phyloP scores from a whole-genome alignment of 805 yeast species.

The Deakozyma indianensis region DNA sequence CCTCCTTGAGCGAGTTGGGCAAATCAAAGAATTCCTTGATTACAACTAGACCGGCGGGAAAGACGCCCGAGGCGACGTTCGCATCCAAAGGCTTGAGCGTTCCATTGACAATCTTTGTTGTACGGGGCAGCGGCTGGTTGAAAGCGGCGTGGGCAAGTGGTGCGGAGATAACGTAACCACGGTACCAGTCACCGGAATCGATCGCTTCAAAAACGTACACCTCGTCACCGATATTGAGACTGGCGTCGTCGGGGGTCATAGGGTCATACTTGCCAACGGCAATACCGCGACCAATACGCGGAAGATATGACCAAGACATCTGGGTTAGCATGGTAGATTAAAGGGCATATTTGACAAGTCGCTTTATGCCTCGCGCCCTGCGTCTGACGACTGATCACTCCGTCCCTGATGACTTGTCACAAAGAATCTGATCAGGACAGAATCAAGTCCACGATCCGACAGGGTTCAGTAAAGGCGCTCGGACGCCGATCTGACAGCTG shows the following conservation, averaged over 20 bases:
- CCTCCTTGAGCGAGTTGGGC: slow-evolving; percentile 13
- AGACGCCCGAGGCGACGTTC: slow-evolving; percentile 11
- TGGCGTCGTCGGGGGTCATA: slow-evolving; percentile 12
- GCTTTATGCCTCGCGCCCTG: too few relatives aligned
- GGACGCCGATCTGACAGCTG: too few relatives aligned
- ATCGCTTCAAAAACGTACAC: slow-evolving; percentile 57
- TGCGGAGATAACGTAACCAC: slow-evolving; percentile 58
- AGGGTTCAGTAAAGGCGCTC: too few relatives aligned
- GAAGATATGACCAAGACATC: slow-evolving; percentile 35
- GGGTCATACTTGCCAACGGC: slow-evolving; percentile 17
- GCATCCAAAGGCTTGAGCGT: slow-evolving; percentile 13
- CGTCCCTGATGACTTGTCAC: too few relatives aligned
- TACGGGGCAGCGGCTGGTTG: slow-evolving; percentile 17
- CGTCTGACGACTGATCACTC: too few relatives aligned
- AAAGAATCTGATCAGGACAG: too few relatives aligned
- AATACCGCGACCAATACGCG: slow-evolving; percentile 18
- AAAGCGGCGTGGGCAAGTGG: slow-evolving; percentile 26
- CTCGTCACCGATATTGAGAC: slow-evolving; percentile 46
- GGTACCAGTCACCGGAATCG: slow-evolving; percentile 47
- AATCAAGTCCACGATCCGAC: too few relatives aligned
- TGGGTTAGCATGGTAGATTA: slow-evolving; percentile 1
- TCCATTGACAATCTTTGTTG: slow-evolving; percentile 18
- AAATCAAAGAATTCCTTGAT: slow-evolving; percentile 13
- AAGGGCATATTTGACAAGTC: too few relatives aligned
- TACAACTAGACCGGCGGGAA: slow-evolving; percentile 14